Percentiles rank a stretch among this genome's conserved stretches.
phyloP scores from a whole-genome alignment of 495 filamentous ascomycete genomes.

The Pseudoneurospora amorphoporcata region DNA sequence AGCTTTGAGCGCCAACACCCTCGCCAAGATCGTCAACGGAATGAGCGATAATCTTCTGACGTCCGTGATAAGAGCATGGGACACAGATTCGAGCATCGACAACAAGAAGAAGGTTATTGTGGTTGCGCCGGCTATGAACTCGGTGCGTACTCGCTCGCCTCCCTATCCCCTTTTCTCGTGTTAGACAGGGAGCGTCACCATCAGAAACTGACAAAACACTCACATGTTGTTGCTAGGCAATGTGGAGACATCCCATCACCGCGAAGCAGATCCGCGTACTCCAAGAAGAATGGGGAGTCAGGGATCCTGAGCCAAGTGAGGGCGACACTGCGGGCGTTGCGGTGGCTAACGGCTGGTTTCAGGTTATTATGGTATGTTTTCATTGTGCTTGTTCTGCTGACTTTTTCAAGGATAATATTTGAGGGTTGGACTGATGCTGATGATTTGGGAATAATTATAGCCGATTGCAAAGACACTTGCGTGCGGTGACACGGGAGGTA shows the following conservation, averaged over 20 bases:
- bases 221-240: slow-evolving; percentile 32
- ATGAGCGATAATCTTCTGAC: slow-evolving; percentile 36
- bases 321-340: slow-evolving; percentile 15
- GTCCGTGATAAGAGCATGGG: slow-evolving; percentile 80
- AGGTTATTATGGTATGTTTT: slow-evolving; percentile 46
- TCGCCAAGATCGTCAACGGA: slow-evolving; percentile 51
- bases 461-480: slow-evolving; percentile 23
- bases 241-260: slow-evolving; percentile 83
- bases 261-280: slow-evolving; percentile 56
- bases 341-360: slow-evolving; percentile 53
- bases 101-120: slow-evolving; percentile 44
- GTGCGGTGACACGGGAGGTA: slow-evolving; percentile 25
- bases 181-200: neutral
- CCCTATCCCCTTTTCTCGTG: no score
- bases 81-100: slow-evolving; percentile 56
- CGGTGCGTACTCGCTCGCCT: slow-evolving; percentile 7
- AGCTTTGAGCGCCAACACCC: slow-evolving; percentile 52
- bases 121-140: slow-evolving; percentile 41
- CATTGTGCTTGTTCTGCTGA: no score
- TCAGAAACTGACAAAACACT: neutral
- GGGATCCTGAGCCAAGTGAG: slow-evolving; percentile 39
- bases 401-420: neutral
- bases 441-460: neutral
- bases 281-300: slow-evolving; percentile 60
- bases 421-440: neutral